A percentile compares a stretch with the other conserved stretches of the same genome.
Conservation (phyloP, 2,329 filamentous ascomycete species). For the Lithohypha guttulata region DNA sequence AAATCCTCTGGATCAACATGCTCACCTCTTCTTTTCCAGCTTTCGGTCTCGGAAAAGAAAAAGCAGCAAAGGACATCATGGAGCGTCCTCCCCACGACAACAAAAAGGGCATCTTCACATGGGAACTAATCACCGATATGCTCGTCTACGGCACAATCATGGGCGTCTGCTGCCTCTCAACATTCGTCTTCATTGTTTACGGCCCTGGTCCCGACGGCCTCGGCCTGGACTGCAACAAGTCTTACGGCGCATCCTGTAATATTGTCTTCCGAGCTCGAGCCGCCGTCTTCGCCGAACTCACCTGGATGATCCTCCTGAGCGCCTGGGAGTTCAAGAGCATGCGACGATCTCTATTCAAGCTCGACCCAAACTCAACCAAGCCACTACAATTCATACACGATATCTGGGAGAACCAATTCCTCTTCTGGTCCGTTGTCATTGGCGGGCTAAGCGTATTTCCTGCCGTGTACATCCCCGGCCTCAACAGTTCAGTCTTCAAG, state of each 20-base stretch:
- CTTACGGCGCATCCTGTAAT: constrained; percentile 38
- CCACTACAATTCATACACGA: constrained; percentile 50
- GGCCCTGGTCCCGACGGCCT: constrained; percentile 39
- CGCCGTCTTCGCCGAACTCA: constrained; percentile 62
- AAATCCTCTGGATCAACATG: constrained; percentile 57
- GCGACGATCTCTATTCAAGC: constrained; percentile 61
- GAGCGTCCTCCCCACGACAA: constrained; percentile 43
- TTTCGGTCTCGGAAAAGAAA: constrained; percentile 49
- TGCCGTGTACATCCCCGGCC: constrained; percentile 54
- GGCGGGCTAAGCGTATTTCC: constrained; percentile 47
- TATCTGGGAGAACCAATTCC: constrained; percentile 60
- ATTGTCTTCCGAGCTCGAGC: constrained; percentile 57
- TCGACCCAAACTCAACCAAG: constrained; percentile 44
- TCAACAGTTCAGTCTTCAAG: constrained; percentile 55
- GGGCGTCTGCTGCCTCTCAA: constrained; percentile 38
- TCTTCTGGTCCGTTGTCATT: constrained; percentile 53
- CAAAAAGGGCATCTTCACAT: constrained; percentile 41
- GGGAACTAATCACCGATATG: constrained; percentile 45
- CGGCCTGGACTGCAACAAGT: constrained; percentile 44
- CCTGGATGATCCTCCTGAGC: constrained; percentile 63
- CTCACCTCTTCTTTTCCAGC: constrained; percentile 49
- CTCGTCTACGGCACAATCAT: constrained; percentile 43
- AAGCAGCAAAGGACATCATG: constrained; percentile 45
- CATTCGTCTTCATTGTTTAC: constrained; percentile 44
- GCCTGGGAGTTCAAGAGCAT: constrained; percentile 71